Evolutionary conservation across 108 stramenopile species (phyloP).

Genomic region (Nannochloropsis salina): DNA sequence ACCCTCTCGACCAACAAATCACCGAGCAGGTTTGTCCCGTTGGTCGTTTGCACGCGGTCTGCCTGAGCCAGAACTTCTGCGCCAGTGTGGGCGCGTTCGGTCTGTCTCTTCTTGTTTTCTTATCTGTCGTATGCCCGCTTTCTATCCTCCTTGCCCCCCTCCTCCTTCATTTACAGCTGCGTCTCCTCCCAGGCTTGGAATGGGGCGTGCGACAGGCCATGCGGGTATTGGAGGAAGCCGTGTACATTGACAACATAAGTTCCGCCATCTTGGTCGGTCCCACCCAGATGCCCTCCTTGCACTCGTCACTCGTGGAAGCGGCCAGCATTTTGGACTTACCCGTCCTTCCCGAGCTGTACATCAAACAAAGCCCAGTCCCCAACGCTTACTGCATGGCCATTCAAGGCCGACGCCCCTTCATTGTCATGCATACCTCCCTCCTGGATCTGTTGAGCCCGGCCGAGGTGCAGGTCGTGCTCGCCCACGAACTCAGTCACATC

Average conservation of each 20-base stretch:
- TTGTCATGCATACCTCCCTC: slow-evolving; percentile 43
- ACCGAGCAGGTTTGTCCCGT: background rate
- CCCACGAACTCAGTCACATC: slow-evolving; percentile 68
- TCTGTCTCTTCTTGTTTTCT: background rate
- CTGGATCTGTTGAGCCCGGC: slow-evolving; percentile 34
- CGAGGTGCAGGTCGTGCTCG: slow-evolving; percentile 65
- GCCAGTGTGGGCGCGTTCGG: background rate
- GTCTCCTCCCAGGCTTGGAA: slow-evolving; percentile 30
- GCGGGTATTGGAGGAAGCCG: slow-evolving; percentile 24
- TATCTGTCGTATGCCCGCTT: background rate
- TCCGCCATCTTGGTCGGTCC: slow-evolving; percentile 38
- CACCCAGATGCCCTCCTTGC: slow-evolving; percentile 39
- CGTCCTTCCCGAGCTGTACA: slow-evolving; percentile 34
- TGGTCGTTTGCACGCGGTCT: background rate
- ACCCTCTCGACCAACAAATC: slow-evolving; percentile 39
- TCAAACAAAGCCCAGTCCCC: slow-evolving; percentile 41
- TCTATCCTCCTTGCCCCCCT: background rate
- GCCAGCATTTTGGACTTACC: slow-evolving; percentile 38
- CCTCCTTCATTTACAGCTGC: slow-evolving; percentile 1
- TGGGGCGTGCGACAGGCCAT: background rate
- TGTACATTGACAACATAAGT: slow-evolving; percentile 42
- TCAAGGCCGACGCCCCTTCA: slow-evolving; percentile 40
- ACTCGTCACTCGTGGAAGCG: slow-evolving; percentile 35
- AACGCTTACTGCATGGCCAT: slow-evolving; percentile 46
- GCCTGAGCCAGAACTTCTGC: too few species aligned